A percentile compares a stretch with the other conserved stretches of the same genome.
phyloP scores from a whole-genome alignment of 768 basidiomycete species.

The Pleurotus tuber-regium region DNA sequence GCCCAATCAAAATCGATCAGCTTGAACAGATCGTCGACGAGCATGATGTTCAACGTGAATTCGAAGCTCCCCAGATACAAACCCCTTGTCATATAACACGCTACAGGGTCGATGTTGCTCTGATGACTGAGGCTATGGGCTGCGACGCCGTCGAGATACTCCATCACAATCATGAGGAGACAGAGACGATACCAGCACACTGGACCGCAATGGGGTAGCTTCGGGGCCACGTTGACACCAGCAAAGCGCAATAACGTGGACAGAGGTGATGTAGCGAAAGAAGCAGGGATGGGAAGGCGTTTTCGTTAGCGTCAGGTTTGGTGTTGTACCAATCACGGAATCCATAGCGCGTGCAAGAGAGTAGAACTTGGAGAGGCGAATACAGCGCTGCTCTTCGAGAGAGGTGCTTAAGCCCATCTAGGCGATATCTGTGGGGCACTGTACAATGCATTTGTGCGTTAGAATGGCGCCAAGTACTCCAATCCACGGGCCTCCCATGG shows the following conservation, averaged over 20 bases:
- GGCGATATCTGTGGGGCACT: constrained; percentile 30
- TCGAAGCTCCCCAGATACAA: constrained; percentile 38
- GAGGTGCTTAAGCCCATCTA: constrained; percentile 19
- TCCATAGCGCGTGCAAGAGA: constrained; percentile 17
- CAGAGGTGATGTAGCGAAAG: constrained; percentile 16
- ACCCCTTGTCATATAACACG: constrained; percentile 25
- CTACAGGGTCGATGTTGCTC: constrained; percentile 4
- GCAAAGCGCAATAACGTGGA: constrained; percentile 30
- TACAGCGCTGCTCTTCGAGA: constrained; percentile 14
- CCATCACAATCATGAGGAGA: constrained; percentile 38
- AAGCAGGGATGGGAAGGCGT: constrained; percentile 12
- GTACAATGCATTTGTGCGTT: constrained; percentile 25
- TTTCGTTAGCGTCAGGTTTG: constrained; percentile 3
- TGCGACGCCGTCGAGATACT: constrained; percentile 21
- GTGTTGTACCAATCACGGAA: constrained; percentile 11
- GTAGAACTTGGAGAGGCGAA: constrained; percentile 18
- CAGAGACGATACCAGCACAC: constrained; percentile 9
- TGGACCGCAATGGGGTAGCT: constrained; percentile 27
- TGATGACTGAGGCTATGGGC: not conserved
- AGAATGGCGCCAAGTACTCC: constrained; percentile 28
- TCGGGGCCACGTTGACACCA: constrained; percentile 21
- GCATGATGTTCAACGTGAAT: constrained; percentile 30
- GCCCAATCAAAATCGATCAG: constrained; percentile 40
- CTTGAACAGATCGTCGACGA: constrained; percentile 19
- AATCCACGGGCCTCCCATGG: constrained; percentile 27